Percentiles rank a stretch among this genome's conserved stretches.
Evolutionary conservation across 257 asterid genomes (phyloP).

Genomic region (Linderniella brevidens): DNA sequence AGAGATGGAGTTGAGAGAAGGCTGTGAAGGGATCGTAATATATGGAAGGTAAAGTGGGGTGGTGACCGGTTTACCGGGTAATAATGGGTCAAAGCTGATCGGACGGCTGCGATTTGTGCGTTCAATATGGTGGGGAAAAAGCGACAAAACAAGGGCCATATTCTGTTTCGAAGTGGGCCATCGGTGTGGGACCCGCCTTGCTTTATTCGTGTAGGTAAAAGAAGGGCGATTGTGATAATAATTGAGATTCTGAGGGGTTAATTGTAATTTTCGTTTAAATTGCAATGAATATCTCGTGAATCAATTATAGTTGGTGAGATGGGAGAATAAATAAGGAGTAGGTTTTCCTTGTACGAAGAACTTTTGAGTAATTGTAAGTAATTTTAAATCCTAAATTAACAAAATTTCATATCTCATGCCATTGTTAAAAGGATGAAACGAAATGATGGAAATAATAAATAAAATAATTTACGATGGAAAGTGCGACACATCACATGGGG

Average conservation of each 20-base stretch:
- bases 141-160: constrained; percentile 18
- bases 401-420: constrained; percentile 1
- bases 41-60: constrained; percentile 17
- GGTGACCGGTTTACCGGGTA: constrained; percentile 34
- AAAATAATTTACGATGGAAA: constrained; percentile 17
- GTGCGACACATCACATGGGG: constrained; percentile 24
- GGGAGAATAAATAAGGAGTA: constrained; percentile 17
- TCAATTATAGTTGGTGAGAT: constrained; percentile 20
- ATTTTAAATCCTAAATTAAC: no score
- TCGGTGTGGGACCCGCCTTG: constrained; percentile 17
- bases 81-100: constrained; percentile 29
- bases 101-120: constrained; percentile 24
- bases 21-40: constrained; percentile 7
- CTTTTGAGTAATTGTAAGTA: no score
- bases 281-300: constrained; percentile 9
- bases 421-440: constrained; percentile 1
- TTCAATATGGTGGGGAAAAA: constrained; percentile 18
- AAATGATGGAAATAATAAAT: constrained; percentile 7
- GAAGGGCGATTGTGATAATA: background rate
- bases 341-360: constrained; percentile 9
- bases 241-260: constrained; percentile 1
- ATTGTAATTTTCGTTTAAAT: constrained; percentile 1
- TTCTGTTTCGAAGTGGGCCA: constrained; percentile 22
- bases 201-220: constrained; percentile 13
- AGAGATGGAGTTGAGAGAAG: background rate